Base-by-base conservation (phyloP, 371 early-diverging fungal species). In the Mortierella sp. region DNA sequence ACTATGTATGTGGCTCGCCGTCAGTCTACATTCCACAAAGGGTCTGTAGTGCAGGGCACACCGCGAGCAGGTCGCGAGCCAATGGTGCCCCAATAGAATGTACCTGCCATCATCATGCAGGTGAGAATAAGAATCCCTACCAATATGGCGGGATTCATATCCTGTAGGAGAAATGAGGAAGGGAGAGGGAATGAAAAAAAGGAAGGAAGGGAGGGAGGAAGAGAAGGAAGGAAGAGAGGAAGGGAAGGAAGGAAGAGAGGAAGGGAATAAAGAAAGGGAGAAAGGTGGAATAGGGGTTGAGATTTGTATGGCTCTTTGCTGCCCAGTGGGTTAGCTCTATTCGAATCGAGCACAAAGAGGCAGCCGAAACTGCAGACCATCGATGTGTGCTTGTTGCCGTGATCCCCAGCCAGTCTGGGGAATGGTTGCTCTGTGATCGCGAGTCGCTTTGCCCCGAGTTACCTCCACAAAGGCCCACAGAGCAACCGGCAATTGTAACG, bases 1-100 rank as follows among this genome's bases (percentile, higher is more conserved):
- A n/a, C n/a, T n/a, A n/a, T n/a, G n/a, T n/a, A n/a, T 58, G 58
- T 58, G 58, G 34, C 58, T 58, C 58, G 58, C 58, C 58, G 58
- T 34, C 58, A 58, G 58, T 58, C 58, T 58, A 58, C 34, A 19
- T 22, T 58, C n/a, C 7, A n/a, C 9, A 22, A 58, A 16, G 16
- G 31, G 34, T 14, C 34, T n/a, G 22, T 58, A 58, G 58, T 58
- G 22, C 58, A 58, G 34, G 58, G 58, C 34, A 58, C 58, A 37
- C 61, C 22, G 39, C 37, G 22, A 22, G 58, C 22, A 58, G 37
- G 58, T 58, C 58, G 58, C 37, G 61, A 61, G 61, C 61, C 61
- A 37, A 22, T 61, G 61, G 9, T 37, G 10, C 61, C 61, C 61
- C 61, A 34, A 58, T 29, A 55, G n/a, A n/a, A n/a, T n/a, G n/a